Evolutionary conservation across 345 rosid genomes (phyloP).

Genomic region (Populus tremula): DNA sequence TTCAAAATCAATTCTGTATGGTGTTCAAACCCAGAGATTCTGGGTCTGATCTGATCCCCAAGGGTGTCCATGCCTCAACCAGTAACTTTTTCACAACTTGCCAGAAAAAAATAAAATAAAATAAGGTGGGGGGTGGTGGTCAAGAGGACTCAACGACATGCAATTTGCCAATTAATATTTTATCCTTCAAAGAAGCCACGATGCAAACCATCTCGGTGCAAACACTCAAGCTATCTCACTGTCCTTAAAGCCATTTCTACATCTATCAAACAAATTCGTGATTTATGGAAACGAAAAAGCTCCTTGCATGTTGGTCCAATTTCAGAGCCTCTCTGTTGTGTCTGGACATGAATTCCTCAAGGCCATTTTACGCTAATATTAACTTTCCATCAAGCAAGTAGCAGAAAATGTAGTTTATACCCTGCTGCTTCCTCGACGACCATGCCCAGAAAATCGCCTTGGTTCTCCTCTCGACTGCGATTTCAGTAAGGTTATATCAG

Average conservation of each 20-base stretch:
- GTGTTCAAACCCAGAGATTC: too few species aligned
- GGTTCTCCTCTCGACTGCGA: slow-evolving; percentile 45
- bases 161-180: background rate
- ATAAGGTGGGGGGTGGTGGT: too few species aligned
- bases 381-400: background rate
- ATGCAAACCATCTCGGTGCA: background rate
- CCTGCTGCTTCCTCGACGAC: slow-evolving; percentile 42
- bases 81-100: too few species aligned
- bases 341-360: background rate
- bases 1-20: too few species aligned
- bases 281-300: background rate
- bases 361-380: background rate
- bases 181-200: background rate
- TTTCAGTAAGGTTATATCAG: background rate
- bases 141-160: too few species aligned
- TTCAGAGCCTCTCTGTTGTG: background rate
- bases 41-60: too few species aligned
- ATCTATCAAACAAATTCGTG: background rate
- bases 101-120: too few species aligned
- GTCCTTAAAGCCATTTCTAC: background rate
- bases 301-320: background rate
- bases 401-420: background rate
- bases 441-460: slow-evolving; percentile 37
- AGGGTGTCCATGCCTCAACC: too few species aligned
- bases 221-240: background rate